These are phyloP conservation scores for Fusarium dimerum DNA, from an alignment of 2,329 filamentous ascomycete species.

Conservation along the genomic window DNA sequence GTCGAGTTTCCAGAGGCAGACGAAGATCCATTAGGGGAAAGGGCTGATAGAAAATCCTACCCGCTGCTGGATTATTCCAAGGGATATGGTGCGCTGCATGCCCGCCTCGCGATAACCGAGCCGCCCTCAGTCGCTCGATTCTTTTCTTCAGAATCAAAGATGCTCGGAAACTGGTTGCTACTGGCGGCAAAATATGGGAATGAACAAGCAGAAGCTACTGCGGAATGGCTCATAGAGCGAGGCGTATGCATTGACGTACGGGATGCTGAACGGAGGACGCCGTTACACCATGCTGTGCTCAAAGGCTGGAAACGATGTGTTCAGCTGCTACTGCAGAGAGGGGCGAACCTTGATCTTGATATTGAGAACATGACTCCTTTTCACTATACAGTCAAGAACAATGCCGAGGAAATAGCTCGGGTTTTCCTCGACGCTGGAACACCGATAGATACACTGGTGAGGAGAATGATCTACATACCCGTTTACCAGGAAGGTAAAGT, in stretches of 20 bases:
- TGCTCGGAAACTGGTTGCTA: slow-evolving; percentile 2
- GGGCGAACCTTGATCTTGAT: not conserved
- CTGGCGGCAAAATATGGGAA: not conserved
- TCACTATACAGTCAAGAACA: not conserved
- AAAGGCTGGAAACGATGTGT: slow-evolving; percentile 3
- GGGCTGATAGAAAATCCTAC: not conserved
- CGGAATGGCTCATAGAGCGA: slow-evolving; percentile 4
- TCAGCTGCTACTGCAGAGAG: not conserved
- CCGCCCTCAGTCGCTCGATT: not conserved
- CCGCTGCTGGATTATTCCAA: slow-evolving; percentile 1
- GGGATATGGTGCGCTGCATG: slow-evolving; percentile 1
- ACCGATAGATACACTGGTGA: slow-evolving; percentile 1
- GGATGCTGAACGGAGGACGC: not conserved
- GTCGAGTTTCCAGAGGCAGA: not conserved
- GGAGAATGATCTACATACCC: not conserved
- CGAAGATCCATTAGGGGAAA: too few species aligned
- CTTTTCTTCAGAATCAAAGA: slow-evolving; percentile 4
- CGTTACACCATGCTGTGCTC: slow-evolving; percentile 1
- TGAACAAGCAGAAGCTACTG: not conserved
- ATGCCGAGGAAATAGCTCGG: not conserved
- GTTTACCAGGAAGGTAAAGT: not conserved
- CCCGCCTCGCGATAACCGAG: slow-evolving; percentile 2
- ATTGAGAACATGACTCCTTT: slow-evolving; percentile 5
- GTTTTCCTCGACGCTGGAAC: not conserved
- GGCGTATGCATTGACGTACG: not conserved